Evolutionary conservation across 345 rosid genomes (phyloP).

Genomic region (Ceriops zippeliana): DNA sequence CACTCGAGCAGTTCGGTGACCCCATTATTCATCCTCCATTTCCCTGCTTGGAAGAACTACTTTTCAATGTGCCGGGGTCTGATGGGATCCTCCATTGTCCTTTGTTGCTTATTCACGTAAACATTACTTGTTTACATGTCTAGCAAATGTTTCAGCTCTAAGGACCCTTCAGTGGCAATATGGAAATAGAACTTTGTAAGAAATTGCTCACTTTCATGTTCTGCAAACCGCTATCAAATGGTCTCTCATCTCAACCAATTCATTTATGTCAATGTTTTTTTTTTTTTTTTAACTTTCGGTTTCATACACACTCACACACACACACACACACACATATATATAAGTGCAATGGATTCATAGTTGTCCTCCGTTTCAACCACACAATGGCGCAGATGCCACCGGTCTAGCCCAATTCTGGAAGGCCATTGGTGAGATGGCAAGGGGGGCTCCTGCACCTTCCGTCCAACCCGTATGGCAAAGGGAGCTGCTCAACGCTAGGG

Average conservation of each 20-base stretch:
- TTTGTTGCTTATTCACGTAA: conserved; percentile 18
- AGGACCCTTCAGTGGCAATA: too few relatives aligned
- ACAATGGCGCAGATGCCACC: background rate
- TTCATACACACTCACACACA: too few relatives aligned
- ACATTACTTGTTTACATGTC: too few relatives aligned
- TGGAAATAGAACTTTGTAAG: too few relatives aligned
- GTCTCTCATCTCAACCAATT: too few relatives aligned
- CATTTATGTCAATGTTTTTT: too few relatives aligned
- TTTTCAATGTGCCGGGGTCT: conserved; percentile 16
- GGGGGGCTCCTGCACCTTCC: conserved; percentile 3
- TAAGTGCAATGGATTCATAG: conserved; percentile 12
- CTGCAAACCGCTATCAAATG: too few relatives aligned
- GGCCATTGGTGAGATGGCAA: conserved; percentile 15
- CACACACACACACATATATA: too few relatives aligned
- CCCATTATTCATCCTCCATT: conserved; percentile 17
- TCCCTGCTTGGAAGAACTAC: conserved; percentile 20
- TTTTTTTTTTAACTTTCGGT: too few relatives aligned
- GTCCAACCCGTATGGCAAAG: conserved; percentile 13
- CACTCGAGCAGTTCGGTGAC: conserved; percentile 16
- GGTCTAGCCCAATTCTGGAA: conserved; percentile 1
- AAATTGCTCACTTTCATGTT: too few relatives aligned
- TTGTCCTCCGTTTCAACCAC: conserved; percentile 12
- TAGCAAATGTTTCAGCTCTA: too few relatives aligned
- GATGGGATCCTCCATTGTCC: conserved; percentile 7
- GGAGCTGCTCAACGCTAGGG: conserved; percentile 5